phyloP scores from a whole-genome alignment of 495 filamentous ascomycete genomes.

The Sordaria brevicollis region DNA sequence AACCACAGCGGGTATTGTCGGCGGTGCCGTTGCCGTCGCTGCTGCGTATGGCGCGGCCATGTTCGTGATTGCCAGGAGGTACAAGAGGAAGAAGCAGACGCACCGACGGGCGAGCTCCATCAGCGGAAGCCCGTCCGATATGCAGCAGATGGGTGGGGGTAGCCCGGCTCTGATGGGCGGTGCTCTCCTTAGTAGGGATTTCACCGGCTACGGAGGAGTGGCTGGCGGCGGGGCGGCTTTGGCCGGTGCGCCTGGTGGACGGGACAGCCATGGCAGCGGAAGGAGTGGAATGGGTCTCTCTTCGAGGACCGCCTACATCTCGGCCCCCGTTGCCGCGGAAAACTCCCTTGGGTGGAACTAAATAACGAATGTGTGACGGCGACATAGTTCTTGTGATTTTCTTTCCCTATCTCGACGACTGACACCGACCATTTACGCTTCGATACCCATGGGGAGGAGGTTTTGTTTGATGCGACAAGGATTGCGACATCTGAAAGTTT shows the following conservation, averaged over 20 bases:
- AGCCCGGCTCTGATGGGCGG: slow-evolving; percentile 48
- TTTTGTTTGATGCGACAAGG: slow-evolving; percentile 7
- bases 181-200: slow-evolving; percentile 37
- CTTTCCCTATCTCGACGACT: slow-evolving; percentile 4
- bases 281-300: slow-evolving; percentile 65
- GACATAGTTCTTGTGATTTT: slow-evolving; percentile 23
- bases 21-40: slow-evolving; percentile 68
- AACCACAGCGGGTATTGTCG: slow-evolving; percentile 75
- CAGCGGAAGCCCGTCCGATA: slow-evolving; percentile 33
- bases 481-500: slow-evolving; percentile 1
- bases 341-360: slow-evolving; percentile 98
- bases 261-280: slow-evolving; percentile 41
- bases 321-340: slow-evolving; percentile 85
- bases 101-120: slow-evolving; percentile 73
- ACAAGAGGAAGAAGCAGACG: slow-evolving; percentile 74
- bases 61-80: slow-evolving; percentile 89
- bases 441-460: slow-evolving; percentile 37
- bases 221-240: slow-evolving; percentile 39
- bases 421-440: slow-evolving; percentile 27
- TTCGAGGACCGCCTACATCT: slow-evolving; percentile 60
- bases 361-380: slow-evolving; percentile 24
- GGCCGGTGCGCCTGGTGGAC: slow-evolving; percentile 45
- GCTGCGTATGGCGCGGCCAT: slow-evolving; percentile 96
- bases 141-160: slow-evolving; percentile 48
- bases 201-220: slow-evolving; percentile 37